Base-by-base conservation (phyloP, 208 protist species). In the Wallacemonas sp. region DNA sequence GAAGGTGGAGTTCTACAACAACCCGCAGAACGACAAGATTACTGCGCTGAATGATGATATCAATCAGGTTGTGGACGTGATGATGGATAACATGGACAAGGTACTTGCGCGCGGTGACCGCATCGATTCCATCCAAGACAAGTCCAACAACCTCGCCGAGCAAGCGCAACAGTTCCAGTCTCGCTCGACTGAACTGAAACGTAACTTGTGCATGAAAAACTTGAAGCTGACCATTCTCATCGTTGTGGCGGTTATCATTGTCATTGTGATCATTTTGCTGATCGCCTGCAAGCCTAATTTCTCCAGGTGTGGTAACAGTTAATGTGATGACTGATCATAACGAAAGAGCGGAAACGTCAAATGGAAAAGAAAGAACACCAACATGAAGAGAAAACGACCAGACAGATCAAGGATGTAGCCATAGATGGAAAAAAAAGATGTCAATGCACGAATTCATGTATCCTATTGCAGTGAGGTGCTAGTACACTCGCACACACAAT, bases 1-100 rank as follows among this genome's bases (percentile, higher is more conserved):
- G 68, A 96, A 96, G 78, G 93, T 94, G 86, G 91, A 96, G 62
- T 97, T 95, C 75, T 97, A 94, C 79, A 97, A 95, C 76, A 90
- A 95, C 63, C 87, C 90, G 3, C 86, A 94, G 71, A 95, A 94
- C 62, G 92, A 97, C 61, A 94, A 95, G 76, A 94, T 97, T 64
- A 90, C 86, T 1, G 81, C 81, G 6, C 69, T 97, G 21, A 94
- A 94, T 47, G 83, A 93, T 47, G 86, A 94, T 46, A 95, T 97
- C 66, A 93, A 95, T 64, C 85, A 96, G 54, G 88, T 96, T 17
- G 86, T 94, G 36, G 88, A 94, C 55, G 86, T 97, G n/a, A 96
- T 97, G 92, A 93, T 93, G 81, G 88, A 96, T 61, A 97, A 95
- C 75, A 92, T 94, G 85, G 90, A 97, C 53, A 95, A 95, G 67